Base-by-base conservation (phyloP, 805 yeast species). In the Zygoascus ofunaensis region DNA sequence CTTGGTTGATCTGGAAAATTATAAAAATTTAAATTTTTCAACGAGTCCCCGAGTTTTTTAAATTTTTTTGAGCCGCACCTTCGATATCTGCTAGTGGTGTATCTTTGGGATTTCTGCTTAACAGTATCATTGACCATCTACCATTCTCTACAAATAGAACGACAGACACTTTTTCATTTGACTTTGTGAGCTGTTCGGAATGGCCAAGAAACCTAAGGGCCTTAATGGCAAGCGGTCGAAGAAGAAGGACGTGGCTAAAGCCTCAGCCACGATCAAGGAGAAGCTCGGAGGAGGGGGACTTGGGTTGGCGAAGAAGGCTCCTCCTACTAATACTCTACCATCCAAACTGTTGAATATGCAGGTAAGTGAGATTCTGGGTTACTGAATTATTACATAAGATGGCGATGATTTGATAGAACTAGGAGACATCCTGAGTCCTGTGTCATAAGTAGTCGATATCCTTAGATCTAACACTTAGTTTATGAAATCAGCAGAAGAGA, bases 281-380 rank as follows among this genome's bases (percentile, higher is more conserved):
- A 26, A 12, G 32, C n/a, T 15, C 23, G 19, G 18, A n/a, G 39
- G 24, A 28, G 34, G 38, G 15, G 28, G 28, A n/a, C 34, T 23
- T 17, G 39, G 26, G 14, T 14, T 18, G 19, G 28, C 38, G n/a
- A 41, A 12, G 5, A 35, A 32, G 48, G 50, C 49, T 4, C 35
- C 51, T 4, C 41, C 50, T 2, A 58, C 57, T 35, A 68, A 64
- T 14, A 60, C 61, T 39, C 64, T 78, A 46, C 82, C 92, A 22
- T 75, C 76, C 55, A 73, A 87, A 55, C 84, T 86, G 55, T 68
- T 81, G 78, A 82, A 80, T 73, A 86, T 86, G 95, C 86, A 85
- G 70, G 79, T 78, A 66, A 75, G 77, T 79, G 20, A 30, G 24
- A 30, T 15, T 26, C 35, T 12, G n/a, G 7, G 30, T 8, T 8